phyloP scores from a whole-genome alignment of 2,329 filamentous ascomycete species.

The Trichoderma atroviride region DNA sequence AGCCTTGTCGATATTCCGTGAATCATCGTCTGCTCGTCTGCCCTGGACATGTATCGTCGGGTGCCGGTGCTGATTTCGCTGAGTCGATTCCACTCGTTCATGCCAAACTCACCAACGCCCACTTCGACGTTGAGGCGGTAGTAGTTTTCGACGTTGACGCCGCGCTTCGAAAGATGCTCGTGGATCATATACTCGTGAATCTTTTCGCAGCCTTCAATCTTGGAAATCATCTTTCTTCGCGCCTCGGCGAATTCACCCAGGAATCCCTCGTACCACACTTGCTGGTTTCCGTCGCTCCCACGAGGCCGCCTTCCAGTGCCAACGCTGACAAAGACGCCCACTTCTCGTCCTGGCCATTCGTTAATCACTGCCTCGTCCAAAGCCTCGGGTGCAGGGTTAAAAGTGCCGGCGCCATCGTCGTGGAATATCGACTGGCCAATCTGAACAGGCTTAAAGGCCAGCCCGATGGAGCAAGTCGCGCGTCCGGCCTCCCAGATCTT shows the following conservation, averaged over 20 bases:
- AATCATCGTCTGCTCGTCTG: constrained; percentile 76
- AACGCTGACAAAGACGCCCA: constrained; percentile 89
- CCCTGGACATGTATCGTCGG: constrained; percentile 74
- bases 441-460: constrained; percentile 94
- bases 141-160: constrained; percentile 87
- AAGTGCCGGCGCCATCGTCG: constrained; percentile 88
- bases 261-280: constrained; percentile 93
- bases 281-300: constrained; percentile 66
- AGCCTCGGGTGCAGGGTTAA: constrained; percentile 83
- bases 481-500: constrained; percentile 97
- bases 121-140: constrained; percentile 96
- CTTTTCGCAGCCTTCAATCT: constrained; percentile 93
- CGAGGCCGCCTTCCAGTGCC: constrained; percentile 85
- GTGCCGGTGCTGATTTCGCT: constrained; percentile 94
- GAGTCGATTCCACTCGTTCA: constrained; percentile 97
- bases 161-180: constrained; percentile 74
- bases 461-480: constrained; percentile 86
- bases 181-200: constrained; percentile 85
- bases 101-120: constrained; percentile 93
- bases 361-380: constrained; percentile 90
- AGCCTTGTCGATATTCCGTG: constrained; percentile 77
- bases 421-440: constrained; percentile 93
- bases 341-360: constrained; percentile 91
- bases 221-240: constrained; percentile 77
- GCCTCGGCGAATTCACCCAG: constrained; percentile 92